Base-by-base conservation (phyloP, 176 grass and related monocot species). In the Urochloa ruziziensis region DNA sequence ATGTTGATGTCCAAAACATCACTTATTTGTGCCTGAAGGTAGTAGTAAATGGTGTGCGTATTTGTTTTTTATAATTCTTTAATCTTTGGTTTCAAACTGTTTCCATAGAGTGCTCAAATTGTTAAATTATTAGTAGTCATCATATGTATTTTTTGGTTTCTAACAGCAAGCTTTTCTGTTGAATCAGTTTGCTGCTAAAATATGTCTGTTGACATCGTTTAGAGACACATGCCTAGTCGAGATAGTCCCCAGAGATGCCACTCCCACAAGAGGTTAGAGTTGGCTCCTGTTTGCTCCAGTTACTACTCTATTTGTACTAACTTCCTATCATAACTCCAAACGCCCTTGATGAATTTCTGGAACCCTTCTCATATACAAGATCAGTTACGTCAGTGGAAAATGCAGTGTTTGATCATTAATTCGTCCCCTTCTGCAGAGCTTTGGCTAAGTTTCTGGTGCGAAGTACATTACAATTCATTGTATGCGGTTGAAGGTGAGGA, bases 391-490 rank as follows among this genome's bases (percentile, higher is more conserved):
- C n/a, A 83, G 24, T 2, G 3, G 13, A 70, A 32, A 43, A 39
- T 74, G 28, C 62, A 14, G 49, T 61, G 6, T 16, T 53, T 87
- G 13, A 76, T 74, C n/a, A 62, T 82, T 83, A 19, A n/a, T 59
- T 62, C 35, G 7, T 54, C 46, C 62, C 15, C 63, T 80, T 74
- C 65, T 93, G 81, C 85, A 98, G 96, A 98, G 91, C 81, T 98
- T 53, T 95, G 96, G 96, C 83, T 98, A 75, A 98, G 96, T 77
- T 98, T 98, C 80, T 98, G 96, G 96, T 94, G 96, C 30, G 96
- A 98, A 87, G 96, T 98, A 62, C 96, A 98, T 79, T 98, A 98
- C 87, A 98, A 98, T 82, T 98, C 96, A 34, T 83, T 98, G 47
- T 98, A 98, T 87, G 96, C 87, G 63, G 79, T 80, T 87, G 91